phyloP scores from a whole-genome alignment of 192 early-diverging fungal genomes.

The Spizellomyces punctatus region DNA sequence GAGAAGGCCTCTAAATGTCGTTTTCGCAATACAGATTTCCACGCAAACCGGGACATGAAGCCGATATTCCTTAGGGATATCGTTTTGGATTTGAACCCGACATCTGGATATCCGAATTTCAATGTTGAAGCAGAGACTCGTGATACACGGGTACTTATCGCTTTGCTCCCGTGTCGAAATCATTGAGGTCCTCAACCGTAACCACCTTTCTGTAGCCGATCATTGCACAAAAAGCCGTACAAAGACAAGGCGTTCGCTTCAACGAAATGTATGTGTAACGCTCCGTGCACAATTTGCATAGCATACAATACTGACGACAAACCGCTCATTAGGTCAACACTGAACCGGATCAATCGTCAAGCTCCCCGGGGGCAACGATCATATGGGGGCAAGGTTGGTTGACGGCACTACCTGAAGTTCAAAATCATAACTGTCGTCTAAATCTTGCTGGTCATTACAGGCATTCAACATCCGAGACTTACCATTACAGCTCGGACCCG shows the following conservation, averaged over 20 bases:
- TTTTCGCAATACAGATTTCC: constrained; percentile 42
- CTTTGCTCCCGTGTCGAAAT: background rate
- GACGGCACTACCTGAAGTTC: too few relatives aligned
- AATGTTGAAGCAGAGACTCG: constrained; percentile 23
- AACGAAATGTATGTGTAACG: constrained; percentile 44
- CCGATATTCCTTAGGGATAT: constrained; percentile 53
- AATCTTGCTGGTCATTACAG: background rate
- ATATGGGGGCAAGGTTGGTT: background rate
- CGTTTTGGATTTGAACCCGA: constrained; percentile 37
- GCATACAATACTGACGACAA: too few relatives aligned
- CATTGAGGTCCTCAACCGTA: background rate
- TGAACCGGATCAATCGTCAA: constrained; percentile 1
- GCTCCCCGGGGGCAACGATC: background rate
- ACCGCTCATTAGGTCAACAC: background rate
- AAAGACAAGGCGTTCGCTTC: constrained; percentile 41
- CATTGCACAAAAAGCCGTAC: constrained; percentile 32
- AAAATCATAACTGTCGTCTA: too few relatives aligned
- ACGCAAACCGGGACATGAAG: constrained; percentile 47
- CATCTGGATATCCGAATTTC: constrained; percentile 44
- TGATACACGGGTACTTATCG: constrained; percentile 33
- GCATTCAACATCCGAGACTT: constrained; percentile 10
- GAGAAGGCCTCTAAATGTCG: background rate
- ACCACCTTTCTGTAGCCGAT: constrained; percentile 29
- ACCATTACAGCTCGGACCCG: constrained; percentile 15
- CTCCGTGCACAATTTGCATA: background rate